Percentiles rank a stretch among this genome's conserved stretches.
phyloP scores from a whole-genome alignment of 371 early-diverging fungal species.

The Haplosporangium sp. region DNA sequence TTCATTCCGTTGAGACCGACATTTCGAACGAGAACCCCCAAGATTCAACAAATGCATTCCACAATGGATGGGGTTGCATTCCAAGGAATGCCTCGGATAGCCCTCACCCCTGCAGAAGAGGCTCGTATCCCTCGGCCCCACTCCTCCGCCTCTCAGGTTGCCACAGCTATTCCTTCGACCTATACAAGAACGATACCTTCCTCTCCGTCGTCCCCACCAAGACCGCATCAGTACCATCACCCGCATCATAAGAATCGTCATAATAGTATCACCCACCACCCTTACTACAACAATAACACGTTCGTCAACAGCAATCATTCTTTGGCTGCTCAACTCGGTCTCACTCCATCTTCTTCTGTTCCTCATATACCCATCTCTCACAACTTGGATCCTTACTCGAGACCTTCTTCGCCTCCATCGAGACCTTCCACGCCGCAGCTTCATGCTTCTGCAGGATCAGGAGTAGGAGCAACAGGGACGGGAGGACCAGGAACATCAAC shows the following conservation, averaged over 20 bases:
- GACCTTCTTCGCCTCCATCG: slow-evolving; percentile 39
- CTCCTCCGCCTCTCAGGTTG: slow-evolving; percentile 50
- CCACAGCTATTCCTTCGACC: slow-evolving; percentile 39
- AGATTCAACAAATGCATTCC: background rate
- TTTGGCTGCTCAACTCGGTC: too few relatives aligned
- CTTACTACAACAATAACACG: slow-evolving; percentile 6
- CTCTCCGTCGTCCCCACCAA: slow-evolving; percentile 14
- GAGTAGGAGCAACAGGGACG: too few relatives aligned
- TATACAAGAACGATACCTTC: slow-evolving; percentile 17
- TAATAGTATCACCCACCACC: slow-evolving; percentile 27
- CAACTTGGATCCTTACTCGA: slow-evolving; percentile 20
- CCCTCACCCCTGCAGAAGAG: slow-evolving; percentile 53
- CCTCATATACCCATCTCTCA: slow-evolving; percentile 30
- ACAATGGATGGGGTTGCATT: slow-evolving; percentile 49
- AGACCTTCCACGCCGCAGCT: slow-evolving; percentile 31
- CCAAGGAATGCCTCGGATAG: slow-evolving; percentile 55
- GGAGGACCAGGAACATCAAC: background rate
- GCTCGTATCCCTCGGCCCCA: slow-evolving; percentile 46
- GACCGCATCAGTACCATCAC: background rate
- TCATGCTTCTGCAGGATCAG: background rate
- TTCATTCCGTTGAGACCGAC: too few relatives aligned
- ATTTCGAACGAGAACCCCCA: too few relatives aligned
- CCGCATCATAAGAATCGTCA: slow-evolving; percentile 32
- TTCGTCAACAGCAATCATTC: too few relatives aligned
- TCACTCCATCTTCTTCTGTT: slow-evolving; percentile 18